These are phyloP conservation scores for Aspergillus sclerotialis DNA, from an alignment of 2,329 filamentous ascomycete genomes.

Conservation along the genomic window DNA sequence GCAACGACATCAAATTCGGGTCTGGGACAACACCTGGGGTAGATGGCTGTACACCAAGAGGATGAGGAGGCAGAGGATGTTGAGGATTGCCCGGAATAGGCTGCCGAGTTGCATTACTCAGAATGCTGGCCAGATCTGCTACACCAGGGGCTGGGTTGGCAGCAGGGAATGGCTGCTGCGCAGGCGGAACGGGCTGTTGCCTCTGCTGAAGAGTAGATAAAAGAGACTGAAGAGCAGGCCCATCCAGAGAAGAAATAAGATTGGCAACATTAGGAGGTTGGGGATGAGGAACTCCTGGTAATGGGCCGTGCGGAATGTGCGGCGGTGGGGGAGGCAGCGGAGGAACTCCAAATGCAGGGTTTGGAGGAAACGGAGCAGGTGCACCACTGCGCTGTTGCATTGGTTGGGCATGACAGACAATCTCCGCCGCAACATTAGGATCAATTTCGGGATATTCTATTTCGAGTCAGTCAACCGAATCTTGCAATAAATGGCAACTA, in stretches of 20 bases:
- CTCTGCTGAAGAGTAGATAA: constrained; percentile 52
- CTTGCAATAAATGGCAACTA: not conserved
- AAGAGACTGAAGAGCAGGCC: constrained; percentile 62
- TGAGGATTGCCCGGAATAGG: constrained; percentile 25
- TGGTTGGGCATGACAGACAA: constrained; percentile 58
- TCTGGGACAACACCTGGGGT: constrained; percentile 24
- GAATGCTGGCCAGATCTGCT: constrained; percentile 35
- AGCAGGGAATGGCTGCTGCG: constrained; percentile 28
- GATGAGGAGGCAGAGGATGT: constrained; percentile 19
- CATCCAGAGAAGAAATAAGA: constrained; percentile 62
- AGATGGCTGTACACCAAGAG: constrained; percentile 22
- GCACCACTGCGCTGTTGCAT: constrained; percentile 29
- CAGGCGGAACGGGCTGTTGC: constrained; percentile 29
- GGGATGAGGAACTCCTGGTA: constrained; percentile 28
- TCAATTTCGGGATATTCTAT: constrained; percentile 77
- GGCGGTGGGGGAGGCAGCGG: constrained; percentile 23
- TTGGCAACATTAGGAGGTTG: constrained; percentile 54
- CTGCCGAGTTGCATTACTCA: constrained; percentile 32
- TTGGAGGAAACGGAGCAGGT: constrained; percentile 29
- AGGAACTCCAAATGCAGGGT: constrained; percentile 31
- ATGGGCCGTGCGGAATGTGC: constrained; percentile 24
- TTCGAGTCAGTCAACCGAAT: constrained; percentile 8
- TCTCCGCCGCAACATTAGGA: constrained; percentile 68
- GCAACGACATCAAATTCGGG: constrained; percentile 30
- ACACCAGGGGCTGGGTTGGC: constrained; percentile 23